Percentiles rank a stretch among this genome's conserved stretches.
Evolutionary conservation across 441 rosid genomes (phyloP).

Genomic region (Metrosideros polymorpha): DNA sequence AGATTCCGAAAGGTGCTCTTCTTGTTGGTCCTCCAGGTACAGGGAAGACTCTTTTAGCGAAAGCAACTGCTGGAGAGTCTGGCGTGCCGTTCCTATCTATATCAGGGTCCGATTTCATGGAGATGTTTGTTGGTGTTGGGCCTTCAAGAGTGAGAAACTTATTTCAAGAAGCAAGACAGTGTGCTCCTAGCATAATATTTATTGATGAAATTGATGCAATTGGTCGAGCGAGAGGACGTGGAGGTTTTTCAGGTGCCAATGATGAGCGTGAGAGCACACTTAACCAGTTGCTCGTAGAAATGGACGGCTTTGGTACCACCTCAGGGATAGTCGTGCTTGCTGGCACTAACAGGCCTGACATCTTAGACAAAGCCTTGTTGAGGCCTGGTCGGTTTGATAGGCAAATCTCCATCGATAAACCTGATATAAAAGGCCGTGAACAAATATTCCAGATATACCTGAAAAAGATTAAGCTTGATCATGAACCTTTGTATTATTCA

Average conservation of each 20-base stretch:
- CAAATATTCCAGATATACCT: conserved; percentile 61
- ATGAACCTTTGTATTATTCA: conserved; percentile 50
- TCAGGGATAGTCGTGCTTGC: conserved; percentile 73
- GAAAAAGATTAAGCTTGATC: conserved; percentile 56
- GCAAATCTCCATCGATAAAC: conserved; percentile 63
- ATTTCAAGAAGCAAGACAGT: conserved; percentile 70
- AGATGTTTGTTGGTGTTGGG: conserved; percentile 87
- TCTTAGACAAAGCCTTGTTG: conserved; percentile 62
- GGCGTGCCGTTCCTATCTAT: conserved; percentile 70
- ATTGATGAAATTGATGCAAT: conserved; percentile 79
- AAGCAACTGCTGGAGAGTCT: conserved; percentile 81
- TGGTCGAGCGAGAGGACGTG: conserved; percentile 80
- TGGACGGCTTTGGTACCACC: conserved; percentile 79
- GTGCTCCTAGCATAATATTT: conserved; percentile 63
- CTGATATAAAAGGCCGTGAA: conserved; percentile 70
- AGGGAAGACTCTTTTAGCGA: conserved; percentile 72
- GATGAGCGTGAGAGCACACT: conserved; percentile 77
- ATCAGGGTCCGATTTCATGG: conserved; percentile 77
- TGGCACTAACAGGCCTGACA: conserved; percentile 77
- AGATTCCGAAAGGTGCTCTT: conserved; percentile 69
- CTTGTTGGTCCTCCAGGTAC: conserved; percentile 77
- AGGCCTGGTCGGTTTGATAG: conserved; percentile 77
- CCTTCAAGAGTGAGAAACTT: conserved; percentile 72
- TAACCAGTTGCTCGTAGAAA: conserved; percentile 61
- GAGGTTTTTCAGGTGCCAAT: conserved; percentile 55